phyloP scores from a whole-genome alignment of 2,329 filamentous ascomycete species.

The Geoglossum cookeanum region DNA sequence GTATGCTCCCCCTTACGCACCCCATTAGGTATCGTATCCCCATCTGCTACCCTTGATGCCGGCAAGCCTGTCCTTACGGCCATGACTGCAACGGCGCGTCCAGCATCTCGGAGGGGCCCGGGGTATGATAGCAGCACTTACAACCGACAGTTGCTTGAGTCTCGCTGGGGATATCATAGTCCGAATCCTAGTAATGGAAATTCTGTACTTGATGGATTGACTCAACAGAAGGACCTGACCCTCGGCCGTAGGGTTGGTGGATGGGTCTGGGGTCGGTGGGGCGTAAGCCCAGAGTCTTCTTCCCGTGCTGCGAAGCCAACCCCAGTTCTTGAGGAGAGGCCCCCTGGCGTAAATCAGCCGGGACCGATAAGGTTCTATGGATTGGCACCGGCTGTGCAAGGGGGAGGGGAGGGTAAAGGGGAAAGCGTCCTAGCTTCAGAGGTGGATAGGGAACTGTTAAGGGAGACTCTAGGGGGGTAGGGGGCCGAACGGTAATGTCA shows the following conservation, averaged over 20 bases:
- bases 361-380: not conserved
- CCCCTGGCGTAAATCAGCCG: not conserved
- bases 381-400: not conserved
- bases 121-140: constrained; percentile 31
- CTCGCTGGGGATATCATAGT: not conserved
- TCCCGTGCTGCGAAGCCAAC: not conserved
- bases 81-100: constrained; percentile 35
- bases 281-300: not conserved
- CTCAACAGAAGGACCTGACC: not conserved
- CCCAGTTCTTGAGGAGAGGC: not conserved
- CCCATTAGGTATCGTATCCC: constrained; percentile 25
- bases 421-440: not conserved
- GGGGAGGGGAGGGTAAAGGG: not conserved
- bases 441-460: constrained; percentile 1
- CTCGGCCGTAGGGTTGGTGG: not conserved
- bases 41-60: constrained; percentile 23
- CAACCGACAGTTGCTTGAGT: constrained; percentile 29
- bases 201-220: not conserved
- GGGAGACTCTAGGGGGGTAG: not conserved
- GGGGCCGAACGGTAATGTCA: not conserved
- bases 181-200: not conserved
- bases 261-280: constrained; percentile 4
- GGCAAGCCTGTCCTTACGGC: constrained; percentile 29
- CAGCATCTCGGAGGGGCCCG: constrained; percentile 29
- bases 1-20: constrained; percentile 23